A percentile compares a stretch with the other conserved stretches of the same genome.
These are phyloP conservation scores for Echinosophora koreensis DNA, from an alignment of 306 rosid genomes.

Conservation along the genomic window DNA sequence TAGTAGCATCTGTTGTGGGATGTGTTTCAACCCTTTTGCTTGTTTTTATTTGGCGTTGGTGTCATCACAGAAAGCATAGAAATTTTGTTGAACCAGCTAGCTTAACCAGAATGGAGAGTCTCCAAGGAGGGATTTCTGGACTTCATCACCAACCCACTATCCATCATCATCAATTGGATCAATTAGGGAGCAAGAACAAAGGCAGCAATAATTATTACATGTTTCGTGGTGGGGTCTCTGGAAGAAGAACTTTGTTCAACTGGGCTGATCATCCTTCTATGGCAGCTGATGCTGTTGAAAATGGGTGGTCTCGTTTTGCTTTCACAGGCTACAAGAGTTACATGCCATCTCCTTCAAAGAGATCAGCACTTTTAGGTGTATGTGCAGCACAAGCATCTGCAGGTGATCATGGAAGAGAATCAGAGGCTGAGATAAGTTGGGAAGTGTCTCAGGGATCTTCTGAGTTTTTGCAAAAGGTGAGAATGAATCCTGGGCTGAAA, in stretches of 20 bases:
- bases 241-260: conserved; percentile 61
- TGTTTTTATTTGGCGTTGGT: conserved; percentile 50
- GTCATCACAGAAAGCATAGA: conserved; percentile 27
- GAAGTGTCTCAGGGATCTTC: conserved; percentile 78
- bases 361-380: conserved; percentile 63
- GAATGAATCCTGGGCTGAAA: conserved; percentile 74
- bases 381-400: conserved; percentile 50
- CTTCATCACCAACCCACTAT: conserved; percentile 22
- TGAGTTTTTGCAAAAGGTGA: conserved; percentile 92
- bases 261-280: conserved; percentile 85
- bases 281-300: conserved; percentile 85
- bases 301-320: conserved; percentile 92
- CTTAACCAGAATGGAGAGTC: conserved; percentile 37
- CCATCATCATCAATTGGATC: conserved; percentile 43
- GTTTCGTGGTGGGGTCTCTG: conserved; percentile 59
- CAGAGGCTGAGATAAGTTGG: conserved; percentile 83
- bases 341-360: conserved; percentile 62
- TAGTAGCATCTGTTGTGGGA: conserved; percentile 56
- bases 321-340: conserved; percentile 55
- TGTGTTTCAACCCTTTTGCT: conserved; percentile 48
- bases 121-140: conserved; percentile 37
- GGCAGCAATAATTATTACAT: conserved; percentile 49
- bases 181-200: conserved; percentile 51
- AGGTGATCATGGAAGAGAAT: conserved; percentile 63
- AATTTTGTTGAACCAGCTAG: conserved; percentile 49